Conservation (phyloP, 129 eudicot species). For the Ambrosia artemisiifolia region DNA sequence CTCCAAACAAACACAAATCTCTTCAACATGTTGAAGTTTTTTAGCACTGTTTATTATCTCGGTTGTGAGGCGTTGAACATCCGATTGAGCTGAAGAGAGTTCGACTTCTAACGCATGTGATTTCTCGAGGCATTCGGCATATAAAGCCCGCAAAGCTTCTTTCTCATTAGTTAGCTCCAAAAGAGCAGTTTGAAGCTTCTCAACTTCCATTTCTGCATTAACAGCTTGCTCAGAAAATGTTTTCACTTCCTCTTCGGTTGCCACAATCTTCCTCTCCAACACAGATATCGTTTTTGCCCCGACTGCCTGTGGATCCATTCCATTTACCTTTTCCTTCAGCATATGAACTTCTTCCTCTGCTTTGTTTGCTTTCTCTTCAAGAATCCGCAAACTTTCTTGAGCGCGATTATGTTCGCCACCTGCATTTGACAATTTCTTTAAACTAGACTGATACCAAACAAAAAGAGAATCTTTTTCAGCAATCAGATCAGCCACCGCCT, state of each 20-base stretch:
- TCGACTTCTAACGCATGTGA: too few relatives aligned
- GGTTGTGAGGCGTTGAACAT: slow-evolving; percentile 45
- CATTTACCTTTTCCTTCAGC: slow-evolving; percentile 49
- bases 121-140: slow-evolving; percentile 61
- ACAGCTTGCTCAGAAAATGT: slow-evolving; percentile 43
- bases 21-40: background rate
- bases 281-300: slow-evolving; percentile 47
- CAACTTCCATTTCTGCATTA: slow-evolving; percentile 59
- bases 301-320: slow-evolving; percentile 30
- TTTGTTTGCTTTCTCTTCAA: slow-evolving; percentile 49
- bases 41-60: slow-evolving; percentile 20
- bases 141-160: slow-evolving; percentile 52
- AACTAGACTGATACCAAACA: too few relatives aligned
- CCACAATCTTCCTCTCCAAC: slow-evolving; percentile 49
- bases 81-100: slow-evolving; percentile 53
- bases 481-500: too few relatives aligned
- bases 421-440: too few relatives aligned
- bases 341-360: slow-evolving; percentile 52
- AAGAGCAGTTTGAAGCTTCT: slow-evolving; percentile 45
- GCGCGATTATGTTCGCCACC: too few relatives aligned
- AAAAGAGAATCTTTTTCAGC: too few relatives aligned
- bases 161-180: slow-evolving; percentile 55
- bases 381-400: too few relatives aligned
- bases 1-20: slow-evolving; percentile 56
- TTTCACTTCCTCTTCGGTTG: slow-evolving; percentile 40